Conservation (phyloP, 805 yeast species). For the Yarrowia divulgata region DNA sequence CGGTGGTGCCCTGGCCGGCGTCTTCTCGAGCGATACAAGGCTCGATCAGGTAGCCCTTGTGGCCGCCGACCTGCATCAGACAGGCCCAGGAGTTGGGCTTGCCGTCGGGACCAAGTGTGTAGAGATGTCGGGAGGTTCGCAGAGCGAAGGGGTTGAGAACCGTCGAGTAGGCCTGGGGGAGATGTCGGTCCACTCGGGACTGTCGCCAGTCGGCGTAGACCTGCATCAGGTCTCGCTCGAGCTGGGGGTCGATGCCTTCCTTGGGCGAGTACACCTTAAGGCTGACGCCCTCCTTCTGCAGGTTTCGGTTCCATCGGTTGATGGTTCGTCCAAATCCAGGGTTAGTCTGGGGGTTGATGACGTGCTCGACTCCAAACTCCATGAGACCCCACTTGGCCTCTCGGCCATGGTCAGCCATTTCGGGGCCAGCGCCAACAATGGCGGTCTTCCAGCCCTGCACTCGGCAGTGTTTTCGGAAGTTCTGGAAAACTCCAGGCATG, state of each 20-base stretch:
- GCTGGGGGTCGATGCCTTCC: constrained; percentile 33
- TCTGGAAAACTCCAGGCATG: constrained; percentile 21
- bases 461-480: constrained; percentile 25
- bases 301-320: constrained; percentile 35
- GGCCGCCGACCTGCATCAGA: constrained; percentile 34
- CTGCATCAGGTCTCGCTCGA: constrained; percentile 31
- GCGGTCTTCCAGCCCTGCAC: constrained; percentile 19
- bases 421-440: constrained; percentile 35
- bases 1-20: constrained; percentile 37
- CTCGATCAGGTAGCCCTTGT: constrained; percentile 37
- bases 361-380: constrained; percentile 38
- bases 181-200: constrained; percentile 30
- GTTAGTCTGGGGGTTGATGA: constrained; percentile 37
- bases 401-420: constrained; percentile 17
- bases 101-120: constrained; percentile 34
- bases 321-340: constrained; percentile 32
- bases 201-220: constrained; percentile 37
- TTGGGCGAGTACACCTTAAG: constrained; percentile 22
- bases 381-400: constrained; percentile 28
- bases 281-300: constrained; percentile 24
- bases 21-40: constrained; percentile 36
- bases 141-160: constrained; percentile 35
- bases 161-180: constrained; percentile 37
- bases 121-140: constrained; percentile 32
- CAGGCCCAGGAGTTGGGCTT: constrained; percentile 39